A percentile compares a stretch with the other conserved stretches of the same genome.
phyloP scores from a whole-genome alignment of 306 rosid species.

The Arachis stenosperma region DNA sequence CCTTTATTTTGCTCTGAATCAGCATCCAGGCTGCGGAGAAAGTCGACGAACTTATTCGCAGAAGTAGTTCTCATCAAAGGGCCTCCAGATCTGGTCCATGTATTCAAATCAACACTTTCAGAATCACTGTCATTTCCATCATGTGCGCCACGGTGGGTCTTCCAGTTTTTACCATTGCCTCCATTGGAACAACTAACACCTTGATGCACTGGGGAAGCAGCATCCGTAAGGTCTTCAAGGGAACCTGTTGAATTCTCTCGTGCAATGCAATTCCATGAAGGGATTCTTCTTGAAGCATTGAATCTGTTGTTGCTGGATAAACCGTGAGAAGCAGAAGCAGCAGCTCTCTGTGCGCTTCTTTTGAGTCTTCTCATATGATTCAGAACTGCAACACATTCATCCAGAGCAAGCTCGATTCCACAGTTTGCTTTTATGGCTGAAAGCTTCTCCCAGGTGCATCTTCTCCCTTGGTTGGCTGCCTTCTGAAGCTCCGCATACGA shows the following conservation, averaged over 20 bases:
- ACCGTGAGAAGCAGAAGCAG: conserved; percentile 76
- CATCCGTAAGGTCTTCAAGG: conserved; percentile 74
- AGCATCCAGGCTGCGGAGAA: conserved; percentile 73
- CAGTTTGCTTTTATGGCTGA: conserved; percentile 96
- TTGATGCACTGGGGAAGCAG: conserved; percentile 59
- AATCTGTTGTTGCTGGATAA: conserved; percentile 56
- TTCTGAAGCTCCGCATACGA: conserved; percentile 89
- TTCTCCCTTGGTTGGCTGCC: conserved; percentile 96
- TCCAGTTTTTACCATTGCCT: conserved; percentile 52
- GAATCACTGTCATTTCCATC: conserved; percentile 86
- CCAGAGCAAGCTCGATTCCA: conserved; percentile 91
- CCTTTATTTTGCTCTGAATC: conserved; percentile 63
- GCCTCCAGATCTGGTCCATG: conserved; percentile 96
- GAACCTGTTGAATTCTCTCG: conserved; percentile 95
- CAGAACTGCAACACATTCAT: conserved; percentile 86
- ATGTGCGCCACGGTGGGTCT: conserved; percentile 50
- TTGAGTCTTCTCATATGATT: conserved; percentile 88
- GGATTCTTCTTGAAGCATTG: conserved; percentile 86
- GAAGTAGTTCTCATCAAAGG: conserved; percentile 95
- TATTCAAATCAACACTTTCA: conserved; percentile 57
- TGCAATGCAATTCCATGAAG: conserved; percentile 97
- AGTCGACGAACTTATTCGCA: conserved; percentile 74
- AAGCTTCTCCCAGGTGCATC: conserved; percentile 98
- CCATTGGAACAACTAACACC: conserved; percentile 38
- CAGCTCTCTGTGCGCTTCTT: conserved; percentile 80